Evolutionary conservation across 1,284 basidiomycete genomes (phyloP).

Genomic region (Moesziomyces aphidis): DNA sequence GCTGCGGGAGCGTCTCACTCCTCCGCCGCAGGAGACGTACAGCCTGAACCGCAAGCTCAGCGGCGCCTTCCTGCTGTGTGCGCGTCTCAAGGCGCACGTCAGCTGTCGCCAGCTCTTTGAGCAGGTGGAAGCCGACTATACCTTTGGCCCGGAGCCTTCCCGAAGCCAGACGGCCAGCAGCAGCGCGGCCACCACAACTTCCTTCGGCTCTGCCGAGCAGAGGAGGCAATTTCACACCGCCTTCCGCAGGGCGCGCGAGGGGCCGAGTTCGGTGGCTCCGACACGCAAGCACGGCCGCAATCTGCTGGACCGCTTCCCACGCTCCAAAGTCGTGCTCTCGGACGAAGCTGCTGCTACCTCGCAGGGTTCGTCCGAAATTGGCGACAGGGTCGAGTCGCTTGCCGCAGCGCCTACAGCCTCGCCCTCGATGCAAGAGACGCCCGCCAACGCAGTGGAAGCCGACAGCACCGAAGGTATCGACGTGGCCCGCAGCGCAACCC

Average conservation of each 20-base stretch:
- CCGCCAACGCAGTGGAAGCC: constrained; percentile 80
- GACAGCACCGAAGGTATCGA: constrained; percentile 74
- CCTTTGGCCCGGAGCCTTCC: constrained; percentile 18
- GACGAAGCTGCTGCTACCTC: not conserved
- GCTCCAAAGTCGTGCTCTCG: constrained; percentile 29
- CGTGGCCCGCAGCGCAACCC: constrained; percentile 8
- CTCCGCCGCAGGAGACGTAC: constrained; percentile 94
- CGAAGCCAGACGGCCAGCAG: not conserved
- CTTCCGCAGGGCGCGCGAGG: constrained; percentile 9
- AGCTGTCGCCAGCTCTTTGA: constrained; percentile 75
- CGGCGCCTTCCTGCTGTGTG: constrained; percentile 91
- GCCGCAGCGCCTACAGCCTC: constrained; percentile 18
- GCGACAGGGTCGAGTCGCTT: constrained; percentile 38
- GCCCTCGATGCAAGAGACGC: constrained; percentile 79
- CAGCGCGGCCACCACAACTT: constrained; percentile 1
- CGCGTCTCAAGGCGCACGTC: constrained; percentile 81
- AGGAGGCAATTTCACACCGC: constrained; percentile 30
- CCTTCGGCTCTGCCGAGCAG: constrained; percentile 27
- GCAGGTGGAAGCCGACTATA: constrained; percentile 22
- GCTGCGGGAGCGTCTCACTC: constrained; percentile 87
- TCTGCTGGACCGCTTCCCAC: constrained; percentile 32
- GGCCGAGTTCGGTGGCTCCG: not conserved
- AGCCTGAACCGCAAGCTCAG: constrained; percentile 94
- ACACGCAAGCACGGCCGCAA: constrained; percentile 34
- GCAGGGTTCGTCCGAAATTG: constrained; percentile 8